Percentiles rank a stretch among this genome's conserved stretches.
These are phyloP conservation scores for Termitomyces sp. DNA, from an alignment of 768 basidiomycete genomes.

Conservation along the genomic window DNA sequence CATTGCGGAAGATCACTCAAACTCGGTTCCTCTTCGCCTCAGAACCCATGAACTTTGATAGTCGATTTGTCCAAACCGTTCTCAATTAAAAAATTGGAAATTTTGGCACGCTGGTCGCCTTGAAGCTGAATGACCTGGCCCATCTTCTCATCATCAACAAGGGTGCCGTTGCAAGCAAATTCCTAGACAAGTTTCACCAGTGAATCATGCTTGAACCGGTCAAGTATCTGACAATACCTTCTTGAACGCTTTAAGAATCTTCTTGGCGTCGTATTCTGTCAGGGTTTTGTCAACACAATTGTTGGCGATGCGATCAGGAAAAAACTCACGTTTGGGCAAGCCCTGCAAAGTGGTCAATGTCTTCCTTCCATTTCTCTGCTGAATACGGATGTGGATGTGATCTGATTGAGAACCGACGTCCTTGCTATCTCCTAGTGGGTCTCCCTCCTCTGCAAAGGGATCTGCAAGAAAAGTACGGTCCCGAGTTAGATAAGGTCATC, in stretches of 20 bases:
- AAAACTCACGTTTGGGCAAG: constrained; percentile 73
- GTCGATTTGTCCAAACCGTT: constrained; percentile 72
- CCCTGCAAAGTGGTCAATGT: constrained; percentile 97
- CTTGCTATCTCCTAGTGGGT: constrained; percentile 66
- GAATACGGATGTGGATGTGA: constrained; percentile 95
- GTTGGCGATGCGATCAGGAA: neutral
- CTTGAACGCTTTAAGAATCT: constrained; percentile 98
- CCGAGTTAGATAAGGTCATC: constrained; percentile 9
- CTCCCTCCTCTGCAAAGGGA: constrained; percentile 94
- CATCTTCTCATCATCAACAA: constrained; percentile 93
- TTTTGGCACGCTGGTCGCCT: constrained; percentile 94
- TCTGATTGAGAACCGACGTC: constrained; percentile 80
- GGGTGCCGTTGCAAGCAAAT: constrained; percentile 97
- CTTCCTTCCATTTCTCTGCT: constrained; percentile 99
- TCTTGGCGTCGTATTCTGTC: constrained; percentile 94
- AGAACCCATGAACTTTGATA: constrained; percentile 90
- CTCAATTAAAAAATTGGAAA: constrained; percentile 79
- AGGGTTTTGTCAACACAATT: neutral
- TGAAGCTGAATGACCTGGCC: constrained; percentile 98
- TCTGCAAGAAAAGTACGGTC: constrained; percentile 39
- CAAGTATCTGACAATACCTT: constrained; percentile 53
- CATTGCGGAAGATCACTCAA: constrained; percentile 7
- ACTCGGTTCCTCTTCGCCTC: constrained; percentile 18
- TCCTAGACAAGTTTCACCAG: constrained; percentile 45
- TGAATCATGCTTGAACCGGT: neutral